Conservation (phyloP, 139 green algal genomes). For the Volvox reticuliferus region DNA sequence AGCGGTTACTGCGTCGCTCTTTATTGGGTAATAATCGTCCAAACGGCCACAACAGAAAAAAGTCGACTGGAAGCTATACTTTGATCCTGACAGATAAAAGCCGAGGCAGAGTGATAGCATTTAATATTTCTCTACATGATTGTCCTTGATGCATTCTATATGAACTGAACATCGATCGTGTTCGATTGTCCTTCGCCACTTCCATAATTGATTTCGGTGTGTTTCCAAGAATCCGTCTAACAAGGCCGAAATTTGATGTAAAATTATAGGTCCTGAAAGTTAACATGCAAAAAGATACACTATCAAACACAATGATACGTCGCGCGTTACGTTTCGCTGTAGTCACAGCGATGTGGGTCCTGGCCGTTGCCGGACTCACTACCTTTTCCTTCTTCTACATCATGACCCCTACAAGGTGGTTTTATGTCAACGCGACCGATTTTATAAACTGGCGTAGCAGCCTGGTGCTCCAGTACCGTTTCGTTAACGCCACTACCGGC, state of each 20-base stretch:
- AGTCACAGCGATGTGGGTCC: neutral
- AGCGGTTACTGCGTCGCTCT: too few relatives aligned
- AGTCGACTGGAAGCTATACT: too few relatives aligned
- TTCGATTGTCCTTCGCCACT: too few relatives aligned
- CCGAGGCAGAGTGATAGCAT: too few relatives aligned
- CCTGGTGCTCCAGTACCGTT: neutral
- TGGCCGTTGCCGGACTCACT: neutral
- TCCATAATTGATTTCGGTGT: too few relatives aligned
- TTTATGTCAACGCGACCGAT: neutral
- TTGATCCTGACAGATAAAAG: too few relatives aligned
- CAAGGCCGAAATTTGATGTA: neutral
- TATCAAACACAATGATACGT: neutral
- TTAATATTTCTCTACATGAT: too few relatives aligned
- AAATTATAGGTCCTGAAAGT: neutral
- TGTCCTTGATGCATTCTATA: too few relatives aligned
- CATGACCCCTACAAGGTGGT: conserved; percentile 15
- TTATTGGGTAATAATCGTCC: too few relatives aligned
- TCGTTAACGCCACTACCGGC: conserved; percentile 34
- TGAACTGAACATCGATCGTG: too few relatives aligned
- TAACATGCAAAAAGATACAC: neutral
- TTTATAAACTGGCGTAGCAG: neutral
- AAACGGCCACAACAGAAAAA: too few relatives aligned
- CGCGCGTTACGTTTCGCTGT: neutral
- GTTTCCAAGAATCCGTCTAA: too few relatives aligned
- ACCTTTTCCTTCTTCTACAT: conserved; percentile 22